Evolutionary conservation across 495 filamentous ascomycete species (phyloP).

Genomic region (Podospora australis): DNA sequence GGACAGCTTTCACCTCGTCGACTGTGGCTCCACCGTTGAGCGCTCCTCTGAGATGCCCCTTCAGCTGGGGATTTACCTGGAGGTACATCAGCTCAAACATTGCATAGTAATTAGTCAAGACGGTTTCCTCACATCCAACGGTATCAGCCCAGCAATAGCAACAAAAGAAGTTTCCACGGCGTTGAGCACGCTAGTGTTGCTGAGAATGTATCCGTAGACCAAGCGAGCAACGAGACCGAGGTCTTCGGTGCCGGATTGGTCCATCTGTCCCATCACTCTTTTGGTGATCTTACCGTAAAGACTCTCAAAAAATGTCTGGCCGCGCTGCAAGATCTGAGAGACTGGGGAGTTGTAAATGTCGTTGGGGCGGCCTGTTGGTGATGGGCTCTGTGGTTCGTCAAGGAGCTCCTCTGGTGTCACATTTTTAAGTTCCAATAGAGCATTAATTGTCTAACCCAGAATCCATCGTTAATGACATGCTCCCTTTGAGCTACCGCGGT

Average conservation of each 20-base stretch:
- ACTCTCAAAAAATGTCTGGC: conserved; percentile 44
- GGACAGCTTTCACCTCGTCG: conserved; percentile 47
- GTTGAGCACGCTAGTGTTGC: conserved; percentile 42
- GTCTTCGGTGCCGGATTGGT: conserved; percentile 48
- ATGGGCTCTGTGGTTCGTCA: conserved; percentile 34
- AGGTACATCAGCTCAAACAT: background rate
- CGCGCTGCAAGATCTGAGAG: conserved; percentile 39
- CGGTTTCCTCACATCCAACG: conserved; percentile 39
- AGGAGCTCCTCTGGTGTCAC: conserved; percentile 42
- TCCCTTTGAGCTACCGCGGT: background rate
- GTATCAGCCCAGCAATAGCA: conserved; percentile 50
- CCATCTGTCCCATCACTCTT: conserved; percentile 49
- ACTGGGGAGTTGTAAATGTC: conserved; percentile 31
- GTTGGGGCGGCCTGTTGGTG: conserved; percentile 35
- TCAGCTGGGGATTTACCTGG: conserved; percentile 50
- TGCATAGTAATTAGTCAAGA: no score
- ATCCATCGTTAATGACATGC: background rate
- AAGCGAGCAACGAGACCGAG: conserved; percentile 45
- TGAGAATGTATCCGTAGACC: conserved; percentile 48
- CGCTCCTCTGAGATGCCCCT: conserved; percentile 49
- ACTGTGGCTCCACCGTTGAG: conserved; percentile 48
- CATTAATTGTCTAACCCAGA: conserved; percentile 43
- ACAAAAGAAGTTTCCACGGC: conserved; percentile 46
- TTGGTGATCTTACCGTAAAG: conserved; percentile 48
- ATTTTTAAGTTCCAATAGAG: conserved; percentile 41